Evolutionary conservation across 805 yeast genomes (phyloP), one percentile per base, ranked within the genome.

Genomic region (Saturnispora kantuleensis): DNA sequence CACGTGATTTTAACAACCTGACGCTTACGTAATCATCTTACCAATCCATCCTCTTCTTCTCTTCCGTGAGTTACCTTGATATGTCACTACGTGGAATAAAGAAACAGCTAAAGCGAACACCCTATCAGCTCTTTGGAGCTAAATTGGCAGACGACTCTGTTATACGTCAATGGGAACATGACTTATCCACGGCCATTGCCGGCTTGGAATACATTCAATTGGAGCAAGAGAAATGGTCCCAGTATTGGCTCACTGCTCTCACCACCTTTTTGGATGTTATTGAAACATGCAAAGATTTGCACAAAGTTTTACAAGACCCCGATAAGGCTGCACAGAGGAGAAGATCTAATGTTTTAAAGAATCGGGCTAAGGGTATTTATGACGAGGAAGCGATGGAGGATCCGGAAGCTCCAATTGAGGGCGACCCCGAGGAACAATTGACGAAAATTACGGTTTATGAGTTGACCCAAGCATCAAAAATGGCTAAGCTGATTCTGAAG

Each of bases 81-180:
- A 63, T 64, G 69, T 63, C 69, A 5, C 45, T 64, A 10, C 54
- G 62, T 40, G 69, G 69, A 11, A 60, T 63, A 5, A 56, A 52
- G 43, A 65, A 65, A 41, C 68, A 66, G 4, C n/a, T 65, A 3
- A 50, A 55, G 34, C 50, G 69, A 38, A 54, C 68, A 3, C 69
- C 69, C 2, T 66, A 64, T 46, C 62, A 62, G 28, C 41, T 65
- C n/a, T 44, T 64, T 39, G 67, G 66, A 3, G 39, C 40, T 12
- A 63, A 60, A 45, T 51, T 62, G 1, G 38, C 21, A 4, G 73
- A 69, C 45, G 76, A 72, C 51, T 65, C 64, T 31, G 50, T 63
- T 11, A 57, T 71, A 10, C 50, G 53, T n/a, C 63, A 62, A 38
- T 73, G 74, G 64, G 67, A 66, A 44, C 66, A 68, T 46, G 76